Conservation (phyloP, 2,329 filamentous ascomycete species). For the Tolypocladium tropicale region DNA sequence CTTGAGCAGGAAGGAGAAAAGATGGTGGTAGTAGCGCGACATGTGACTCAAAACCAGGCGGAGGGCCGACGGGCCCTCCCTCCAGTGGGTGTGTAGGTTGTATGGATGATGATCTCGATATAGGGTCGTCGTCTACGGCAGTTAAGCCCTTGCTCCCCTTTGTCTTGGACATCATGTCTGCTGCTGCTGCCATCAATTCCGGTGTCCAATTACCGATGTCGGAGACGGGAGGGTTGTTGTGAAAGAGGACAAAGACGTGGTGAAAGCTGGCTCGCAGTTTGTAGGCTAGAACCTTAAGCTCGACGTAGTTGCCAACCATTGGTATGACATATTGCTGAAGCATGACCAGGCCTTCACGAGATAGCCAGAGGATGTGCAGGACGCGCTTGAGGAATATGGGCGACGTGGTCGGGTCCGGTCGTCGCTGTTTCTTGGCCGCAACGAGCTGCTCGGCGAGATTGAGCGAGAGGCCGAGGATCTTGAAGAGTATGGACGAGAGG, state of each 20-base stretch:
- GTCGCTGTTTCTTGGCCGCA: conserved; percentile 71
- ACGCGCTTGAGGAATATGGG: conserved; percentile 76
- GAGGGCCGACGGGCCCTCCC: conserved; percentile 47
- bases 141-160: conserved; percentile 39
- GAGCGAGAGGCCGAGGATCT: conserved; percentile 82
- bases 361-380: conserved; percentile 86
- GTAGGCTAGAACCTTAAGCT: conserved; percentile 80
- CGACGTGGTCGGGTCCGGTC: conserved; percentile 67
- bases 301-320: conserved; percentile 65
- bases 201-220: conserved; percentile 43
- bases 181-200: conserved; percentile 27
- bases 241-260: conserved; percentile 92
- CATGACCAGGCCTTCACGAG: conserved; percentile 80
- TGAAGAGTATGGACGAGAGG: conserved; percentile 75
- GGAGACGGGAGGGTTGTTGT: conserved; percentile 76
- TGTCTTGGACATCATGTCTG: conserved; percentile 20
- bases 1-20: conserved; percentile 66
- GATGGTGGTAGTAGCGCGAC: conserved; percentile 41
- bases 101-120: conserved; percentile 32
- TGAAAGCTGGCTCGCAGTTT: conserved; percentile 93
- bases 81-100: conserved; percentile 41
- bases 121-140: conserved; percentile 29
- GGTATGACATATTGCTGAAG: conserved; percentile 82
- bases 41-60: conserved; percentile 41
- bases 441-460: conserved; percentile 78